phyloP scores from a whole-genome alignment of 176 grass and related monocot genomes.

The Oryza punctata region DNA sequence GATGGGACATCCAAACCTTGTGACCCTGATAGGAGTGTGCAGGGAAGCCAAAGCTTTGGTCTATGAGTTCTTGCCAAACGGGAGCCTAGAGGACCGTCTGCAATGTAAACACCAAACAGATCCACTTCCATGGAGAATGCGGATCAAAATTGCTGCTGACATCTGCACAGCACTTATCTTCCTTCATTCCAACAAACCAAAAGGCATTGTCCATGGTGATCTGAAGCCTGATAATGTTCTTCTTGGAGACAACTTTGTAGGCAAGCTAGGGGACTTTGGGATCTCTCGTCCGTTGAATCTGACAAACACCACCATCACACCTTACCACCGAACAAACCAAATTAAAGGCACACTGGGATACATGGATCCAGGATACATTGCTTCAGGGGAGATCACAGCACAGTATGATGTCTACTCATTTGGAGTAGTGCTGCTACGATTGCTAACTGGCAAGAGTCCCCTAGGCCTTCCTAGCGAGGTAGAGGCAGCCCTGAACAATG shows the following conservation, averaged over 20 bases:
- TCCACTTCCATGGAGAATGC: constrained; percentile 61
- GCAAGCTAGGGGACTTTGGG: constrained; percentile 75
- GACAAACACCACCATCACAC: constrained; percentile 56
- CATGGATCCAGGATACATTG: constrained; percentile 39
- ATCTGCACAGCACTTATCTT: constrained; percentile 75
- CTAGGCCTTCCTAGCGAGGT: constrained; percentile 49
- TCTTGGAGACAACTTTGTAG: constrained; percentile 45
- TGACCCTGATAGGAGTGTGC: constrained; percentile 69
- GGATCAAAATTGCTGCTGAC: constrained; percentile 55
- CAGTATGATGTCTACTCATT: constrained; percentile 82
- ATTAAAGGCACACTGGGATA: constrained; percentile 57
- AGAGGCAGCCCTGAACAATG: constrained; percentile 44
- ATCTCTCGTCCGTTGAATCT: constrained; percentile 65
- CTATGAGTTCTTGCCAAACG: constrained; percentile 63
- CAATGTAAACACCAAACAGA: constrained; percentile 20
- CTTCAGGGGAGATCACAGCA: constrained; percentile 63
- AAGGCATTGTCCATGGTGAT: constrained; percentile 66
- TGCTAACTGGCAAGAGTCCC: constrained; percentile 61
- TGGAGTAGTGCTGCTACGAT: constrained; percentile 67
- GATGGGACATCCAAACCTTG: constrained; percentile 75
- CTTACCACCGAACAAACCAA: constrained; percentile 61
- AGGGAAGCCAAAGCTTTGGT: constrained; percentile 56
- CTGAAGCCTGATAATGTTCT: constrained; percentile 78
- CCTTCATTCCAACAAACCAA: constrained; percentile 60
- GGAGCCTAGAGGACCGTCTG: constrained; percentile 69